A percentile compares a stretch with the other conserved stretches of the same genome.
Conservation (phyloP, 768 basidiomycete genomes). For the Pulveroboletus sp. region DNA sequence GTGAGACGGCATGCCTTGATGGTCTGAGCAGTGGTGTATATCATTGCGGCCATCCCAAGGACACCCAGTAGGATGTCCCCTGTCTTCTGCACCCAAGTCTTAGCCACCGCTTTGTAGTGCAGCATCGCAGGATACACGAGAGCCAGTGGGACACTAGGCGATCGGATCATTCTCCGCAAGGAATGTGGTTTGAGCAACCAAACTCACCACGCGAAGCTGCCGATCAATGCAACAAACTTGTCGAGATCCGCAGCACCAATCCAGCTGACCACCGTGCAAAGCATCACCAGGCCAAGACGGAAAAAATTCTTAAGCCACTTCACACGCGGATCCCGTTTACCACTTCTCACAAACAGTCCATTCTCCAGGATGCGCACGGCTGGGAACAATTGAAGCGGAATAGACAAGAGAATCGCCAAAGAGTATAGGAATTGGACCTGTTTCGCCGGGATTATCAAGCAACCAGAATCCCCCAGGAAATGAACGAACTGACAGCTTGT, state of each 20-base stretch:
- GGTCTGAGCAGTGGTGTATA: constrained; percentile 81
- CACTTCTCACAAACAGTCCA: constrained; percentile 82
- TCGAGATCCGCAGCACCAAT: constrained; percentile 84
- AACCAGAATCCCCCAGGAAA: constrained; percentile 5
- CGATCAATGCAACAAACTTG: constrained; percentile 92
- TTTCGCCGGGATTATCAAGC: constrained; percentile 1
- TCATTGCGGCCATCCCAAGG: constrained; percentile 68
- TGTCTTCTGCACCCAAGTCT: constrained; percentile 58
- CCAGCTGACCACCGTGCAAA: constrained; percentile 81
- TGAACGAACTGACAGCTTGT: constrained; percentile 60
- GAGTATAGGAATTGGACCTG: constrained; percentile 85
- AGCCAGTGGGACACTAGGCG: constrained; percentile 78
- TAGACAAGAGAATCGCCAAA: constrained; percentile 87
- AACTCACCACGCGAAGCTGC: constrained; percentile 87
- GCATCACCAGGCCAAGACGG: constrained; percentile 65
- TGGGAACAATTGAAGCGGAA: constrained; percentile 95
- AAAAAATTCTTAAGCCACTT: constrained; percentile 98
- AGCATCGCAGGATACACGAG: constrained; percentile 93
- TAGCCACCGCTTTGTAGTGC: constrained; percentile 83
- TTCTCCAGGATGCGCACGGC: constrained; percentile 97
- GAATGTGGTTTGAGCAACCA: neutral
- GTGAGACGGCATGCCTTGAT: constrained; percentile 43
- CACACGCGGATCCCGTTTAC: constrained; percentile 73
- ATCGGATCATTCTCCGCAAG: constrained; percentile 10
- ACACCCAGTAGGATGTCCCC: constrained; percentile 68